Percentiles rank a stretch among this genome's conserved stretches.
These are phyloP conservation scores for Primulina tabacum DNA, from an alignment of 257 asterid genomes.

Conservation along the genomic window DNA sequence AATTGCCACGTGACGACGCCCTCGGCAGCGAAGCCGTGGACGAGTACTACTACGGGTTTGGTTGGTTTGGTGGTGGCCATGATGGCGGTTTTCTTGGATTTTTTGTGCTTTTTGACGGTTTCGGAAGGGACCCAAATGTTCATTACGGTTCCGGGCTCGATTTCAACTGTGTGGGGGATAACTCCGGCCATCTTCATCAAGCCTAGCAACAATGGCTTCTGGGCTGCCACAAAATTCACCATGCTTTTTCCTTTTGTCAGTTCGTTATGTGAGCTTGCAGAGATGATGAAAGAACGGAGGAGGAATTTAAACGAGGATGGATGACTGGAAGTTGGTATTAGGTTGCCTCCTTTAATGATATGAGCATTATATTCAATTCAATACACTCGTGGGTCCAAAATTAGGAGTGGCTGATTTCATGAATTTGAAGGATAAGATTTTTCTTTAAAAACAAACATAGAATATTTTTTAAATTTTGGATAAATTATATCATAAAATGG, in stretches of 20 bases:
- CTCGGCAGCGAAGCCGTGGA: constrained; percentile 80
- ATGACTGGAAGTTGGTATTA: constrained; percentile 36
- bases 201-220: constrained; percentile 51
- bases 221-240: constrained; percentile 77
- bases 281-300: not conserved
- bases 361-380: too few species aligned
- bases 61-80: not conserved
- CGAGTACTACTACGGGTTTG: constrained; percentile 63
- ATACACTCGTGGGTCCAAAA: too few species aligned
- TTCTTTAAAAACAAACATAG: too few species aligned
- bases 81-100: constrained; percentile 25
- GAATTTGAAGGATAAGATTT: too few species aligned
- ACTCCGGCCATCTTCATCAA: constrained; percentile 76
- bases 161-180: constrained; percentile 46
- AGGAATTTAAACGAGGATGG: constrained; percentile 2
- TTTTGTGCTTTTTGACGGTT: constrained; percentile 39
- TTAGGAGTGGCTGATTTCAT: too few species aligned
- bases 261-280: too few species aligned
- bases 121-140: constrained; percentile 69
- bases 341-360: constrained; percentile 22
- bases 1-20: constrained; percentile 89
- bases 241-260: constrained; percentile 2
- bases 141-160: constrained; percentile 56
- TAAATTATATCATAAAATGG: too few species aligned
- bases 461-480: too few species aligned